Evolutionary conservation across 768 basidiomycete species (phyloP), one percentile per base, ranked within the genome.

Genomic region (Lyophyllum semitale): DNA sequence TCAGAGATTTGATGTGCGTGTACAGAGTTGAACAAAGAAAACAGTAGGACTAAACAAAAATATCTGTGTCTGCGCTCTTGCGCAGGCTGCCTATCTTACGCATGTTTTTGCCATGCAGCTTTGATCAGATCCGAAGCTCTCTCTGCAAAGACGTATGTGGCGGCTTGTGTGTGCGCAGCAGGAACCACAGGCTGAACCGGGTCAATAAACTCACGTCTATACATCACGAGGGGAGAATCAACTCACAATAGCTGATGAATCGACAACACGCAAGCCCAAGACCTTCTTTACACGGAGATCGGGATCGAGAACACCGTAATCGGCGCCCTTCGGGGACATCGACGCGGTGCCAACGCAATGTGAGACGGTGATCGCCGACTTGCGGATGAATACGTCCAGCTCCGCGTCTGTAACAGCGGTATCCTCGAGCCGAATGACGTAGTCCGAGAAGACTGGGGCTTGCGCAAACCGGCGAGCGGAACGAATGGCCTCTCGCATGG

Each of bases 241-340:
- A 61, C 71, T 60, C 47, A 73, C 73, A 52, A 73, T 59, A 17
- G 72, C 63, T 2, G 71, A 74, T 25, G 71, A 70, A 61, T 78
- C 75, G 41, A 77, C 68, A n/a, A 78, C 63, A 9, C 77, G 55
- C 44, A 78, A 50, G 8, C 72, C 74, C 8, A 30, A 26, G 0
- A 72, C 69, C 7, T 70, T 71, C 58, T 77, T 76, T 8, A 78
- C 73, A 25, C 57, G 55, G 18, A 78, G 59, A 59, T 74, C 66
- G 4, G 74, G 69, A 63, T 77, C 69, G 15, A 75, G 71, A 22
- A 76, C 75, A 8, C 73, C 75, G 33, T 56, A 63, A 6, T 33
- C 49, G 2, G 71, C 70, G 22, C 54, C 57, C 25, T 43, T 46
- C 2, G 70, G 59, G 17, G 70, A 68, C 73, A 77, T 73, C 4